Conservation (phyloP, 2,329 filamentous ascomycete genomes). For the Fusarium albosuccineum region DNA sequence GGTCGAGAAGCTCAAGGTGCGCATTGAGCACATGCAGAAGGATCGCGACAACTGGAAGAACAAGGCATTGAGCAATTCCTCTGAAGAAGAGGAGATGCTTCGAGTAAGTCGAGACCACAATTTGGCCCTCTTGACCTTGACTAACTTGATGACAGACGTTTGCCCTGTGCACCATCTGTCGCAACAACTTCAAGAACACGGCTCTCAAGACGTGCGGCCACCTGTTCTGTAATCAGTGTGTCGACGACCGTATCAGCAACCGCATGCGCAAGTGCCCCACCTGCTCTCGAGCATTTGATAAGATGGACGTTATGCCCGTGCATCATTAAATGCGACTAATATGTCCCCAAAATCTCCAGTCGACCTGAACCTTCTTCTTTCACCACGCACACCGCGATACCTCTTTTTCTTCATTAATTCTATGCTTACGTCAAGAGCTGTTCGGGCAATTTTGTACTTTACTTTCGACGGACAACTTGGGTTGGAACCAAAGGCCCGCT, state of each 20-base stretch:
- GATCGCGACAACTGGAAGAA: slow-evolving; percentile 88
- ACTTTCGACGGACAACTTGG: slow-evolving; percentile 17
- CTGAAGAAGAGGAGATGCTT: slow-evolving; percentile 86
- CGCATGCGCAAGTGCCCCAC: slow-evolving; percentile 95
- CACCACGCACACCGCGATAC: slow-evolving; percentile 40
- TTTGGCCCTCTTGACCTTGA: neutral
- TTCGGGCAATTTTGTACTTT: slow-evolving; percentile 33
- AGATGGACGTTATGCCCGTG: slow-evolving; percentile 86
- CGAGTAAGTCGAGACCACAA: slow-evolving; percentile 71
- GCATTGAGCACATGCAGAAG: slow-evolving; percentile 83
- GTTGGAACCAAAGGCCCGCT: slow-evolving; percentile 8
- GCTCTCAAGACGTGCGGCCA: slow-evolving; percentile 95
- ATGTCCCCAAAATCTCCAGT: slow-evolving; percentile 10
- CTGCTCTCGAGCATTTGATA: slow-evolving; percentile 92
- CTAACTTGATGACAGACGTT: slow-evolving; percentile 52
- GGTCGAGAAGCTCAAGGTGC: slow-evolving; percentile 81
- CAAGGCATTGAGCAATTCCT: slow-evolving; percentile 84
- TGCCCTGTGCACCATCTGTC: slow-evolving; percentile 88
- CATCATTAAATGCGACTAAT: slow-evolving; percentile 57
- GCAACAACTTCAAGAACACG: slow-evolving; percentile 93
- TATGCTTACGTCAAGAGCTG: slow-evolving; percentile 36
- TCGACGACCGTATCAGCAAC: slow-evolving; percentile 89
- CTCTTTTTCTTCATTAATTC: slow-evolving; percentile 44
- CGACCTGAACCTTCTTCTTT: slow-evolving; percentile 24
- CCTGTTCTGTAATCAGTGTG: slow-evolving; percentile 90